Conservation (phyloP, 257 asterid genomes). For the Fraxinus cuspidata region DNA sequence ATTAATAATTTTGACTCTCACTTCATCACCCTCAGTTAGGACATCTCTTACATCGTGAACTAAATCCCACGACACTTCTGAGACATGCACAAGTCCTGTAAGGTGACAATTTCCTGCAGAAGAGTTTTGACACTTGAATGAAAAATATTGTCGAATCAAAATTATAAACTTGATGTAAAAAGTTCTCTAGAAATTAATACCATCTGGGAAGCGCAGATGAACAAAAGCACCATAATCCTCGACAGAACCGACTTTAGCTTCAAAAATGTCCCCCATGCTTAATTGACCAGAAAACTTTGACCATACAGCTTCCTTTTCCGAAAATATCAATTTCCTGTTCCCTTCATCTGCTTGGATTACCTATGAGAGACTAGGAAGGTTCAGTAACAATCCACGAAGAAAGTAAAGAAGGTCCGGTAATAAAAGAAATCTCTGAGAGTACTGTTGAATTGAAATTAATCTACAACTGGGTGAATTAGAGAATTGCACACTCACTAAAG, state of each 20-base stretch:
- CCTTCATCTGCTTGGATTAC: slow-evolving; percentile 83
- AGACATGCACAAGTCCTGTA: slow-evolving; percentile 90
- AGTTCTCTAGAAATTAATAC: slow-evolving; percentile 40
- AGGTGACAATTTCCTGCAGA: slow-evolving; percentile 69
- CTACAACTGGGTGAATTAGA: not conserved
- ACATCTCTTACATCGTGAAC: slow-evolving; percentile 86
- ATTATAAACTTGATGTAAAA: slow-evolving; percentile 12
- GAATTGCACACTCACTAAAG: not conserved
- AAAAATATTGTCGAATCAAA: not conserved
- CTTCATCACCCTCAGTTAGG: slow-evolving; percentile 75
- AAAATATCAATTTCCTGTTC: slow-evolving; percentile 71
- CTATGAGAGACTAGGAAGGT: slow-evolving; percentile 37
- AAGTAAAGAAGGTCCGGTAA: not conserved
- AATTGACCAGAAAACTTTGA: slow-evolving; percentile 58
- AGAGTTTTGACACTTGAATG: slow-evolving; percentile 2
- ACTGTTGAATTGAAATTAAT: not conserved
- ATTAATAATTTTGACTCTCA: slow-evolving; percentile 68
- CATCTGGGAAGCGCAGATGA: slow-evolving; percentile 81
- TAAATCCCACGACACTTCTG: slow-evolving; percentile 98
- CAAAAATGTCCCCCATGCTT: slow-evolving; percentile 61
- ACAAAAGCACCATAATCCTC: slow-evolving; percentile 98
- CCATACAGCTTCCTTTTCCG: slow-evolving; percentile 92
- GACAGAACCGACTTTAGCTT: slow-evolving; percentile 76
- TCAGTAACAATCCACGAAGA: slow-evolving; percentile 9
- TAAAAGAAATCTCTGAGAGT: slow-evolving; percentile 2